A percentile compares a stretch with the other conserved stretches of the same genome.
phyloP scores from a whole-genome alignment of 192 early-diverging fungal species.

The Backusella westeae region DNA sequence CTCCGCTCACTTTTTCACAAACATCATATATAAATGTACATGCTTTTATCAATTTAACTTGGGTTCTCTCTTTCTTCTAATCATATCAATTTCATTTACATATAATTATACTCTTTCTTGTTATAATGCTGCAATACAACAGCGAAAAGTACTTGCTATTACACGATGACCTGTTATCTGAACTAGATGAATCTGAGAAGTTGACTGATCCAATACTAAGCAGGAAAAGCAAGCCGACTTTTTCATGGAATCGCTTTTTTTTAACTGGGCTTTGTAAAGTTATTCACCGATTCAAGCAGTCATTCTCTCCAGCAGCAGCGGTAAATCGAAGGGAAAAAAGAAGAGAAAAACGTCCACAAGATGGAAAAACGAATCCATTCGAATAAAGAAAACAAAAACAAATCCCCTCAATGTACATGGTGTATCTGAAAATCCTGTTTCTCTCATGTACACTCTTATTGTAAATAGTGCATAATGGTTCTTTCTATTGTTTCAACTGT shows the following conservation, averaged over 20 bases:
- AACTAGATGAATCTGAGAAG: neutral
- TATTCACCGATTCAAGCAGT: neutral
- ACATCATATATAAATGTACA: neutral
- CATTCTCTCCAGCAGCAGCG: neutral
- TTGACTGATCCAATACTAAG: neutral
- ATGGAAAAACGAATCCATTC: neutral
- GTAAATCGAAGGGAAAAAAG: neutral
- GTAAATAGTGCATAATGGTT: neutral
- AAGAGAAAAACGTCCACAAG: slow-evolving; percentile 1
- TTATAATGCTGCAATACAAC: neutral
- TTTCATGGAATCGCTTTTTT: neutral
- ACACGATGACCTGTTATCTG: neutral
- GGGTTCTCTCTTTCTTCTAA: neutral
- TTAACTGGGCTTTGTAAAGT: neutral
- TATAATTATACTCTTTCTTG: neutral
- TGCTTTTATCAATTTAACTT: neutral
- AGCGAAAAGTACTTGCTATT: neutral
- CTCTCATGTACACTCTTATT: neutral
- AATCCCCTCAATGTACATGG: too few species aligned
- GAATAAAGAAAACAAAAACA: neutral
- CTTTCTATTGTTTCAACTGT: slow-evolving; percentile 7
- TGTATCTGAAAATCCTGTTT: neutral
- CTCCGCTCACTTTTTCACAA: neutral
- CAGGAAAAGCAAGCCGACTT: neutral
- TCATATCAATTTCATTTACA: neutral